Evolutionary conservation across 2,329 filamentous ascomycete species (phyloP), one percentile per base, ranked within the genome.

Genomic region (Penicillium sp.): DNA sequence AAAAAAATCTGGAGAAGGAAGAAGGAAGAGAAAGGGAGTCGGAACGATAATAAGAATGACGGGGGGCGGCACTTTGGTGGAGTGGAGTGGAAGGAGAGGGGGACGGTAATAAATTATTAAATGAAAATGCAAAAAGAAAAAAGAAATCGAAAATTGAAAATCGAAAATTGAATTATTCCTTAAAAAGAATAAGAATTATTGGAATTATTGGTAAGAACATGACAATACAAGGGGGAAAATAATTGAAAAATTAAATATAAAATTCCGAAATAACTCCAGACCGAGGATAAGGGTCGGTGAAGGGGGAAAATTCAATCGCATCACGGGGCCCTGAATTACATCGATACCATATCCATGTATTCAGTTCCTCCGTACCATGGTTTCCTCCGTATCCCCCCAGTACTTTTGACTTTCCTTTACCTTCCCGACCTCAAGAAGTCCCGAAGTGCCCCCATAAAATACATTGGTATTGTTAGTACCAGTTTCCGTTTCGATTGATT

Each of bases 1-100:
- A 31, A 51, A 39, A 46, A 41, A 54, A 41, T 38, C 50, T 53
- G 52, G 55, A 56, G 60, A 57, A 31, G 33, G 11, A 31, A 31
- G 31, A 31, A 55, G 44, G 39, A 56, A 57, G 48, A 57, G 54
- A 45, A 45, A 55, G 60, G 60, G 55, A 61, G 59, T 59, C 54
- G 53, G 55, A 62, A 63, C 62, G 65, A 68, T 64, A 67, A 67
- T 66, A 66, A 66, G 65, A 62, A 62, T 64, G 66, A 65, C 57
- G 62, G 66, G 49, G 62, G 66, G 62, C 64, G 64, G 64, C 60
- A 61, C 55, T 55, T 34, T 59, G 52, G 60, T 60, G 60, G 58
- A 65, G 57, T 65, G 59, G 61, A 60, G 59, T 61, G 58, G 58
- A 63, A 63, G 61, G 63, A 63, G 62, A 59, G 63, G 61, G 61